Percentiles rank a stretch among this genome's conserved stretches.
Conservation (phyloP, 805 yeast species). For the Wickerhamiella spandovensis region DNA sequence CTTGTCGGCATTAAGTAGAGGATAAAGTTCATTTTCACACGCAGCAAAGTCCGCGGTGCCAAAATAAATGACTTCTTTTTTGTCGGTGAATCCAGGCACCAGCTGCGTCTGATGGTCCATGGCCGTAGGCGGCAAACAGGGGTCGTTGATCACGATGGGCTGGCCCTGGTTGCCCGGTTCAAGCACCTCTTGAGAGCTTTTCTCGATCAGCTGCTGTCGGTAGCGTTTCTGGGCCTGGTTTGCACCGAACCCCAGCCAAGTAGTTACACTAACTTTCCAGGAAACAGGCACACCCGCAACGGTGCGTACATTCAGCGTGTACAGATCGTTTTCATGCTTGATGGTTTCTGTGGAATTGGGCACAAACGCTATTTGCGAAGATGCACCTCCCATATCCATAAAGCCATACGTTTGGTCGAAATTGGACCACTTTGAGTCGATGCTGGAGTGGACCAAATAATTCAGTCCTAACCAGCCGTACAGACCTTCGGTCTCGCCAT, state of each 20-base stretch:
- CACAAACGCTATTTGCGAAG: constrained; percentile 89
- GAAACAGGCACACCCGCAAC: constrained; percentile 55
- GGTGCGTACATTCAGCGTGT: constrained; percentile 49
- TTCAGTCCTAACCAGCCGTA: constrained; percentile 94
- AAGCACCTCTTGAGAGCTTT: constrained; percentile 4
- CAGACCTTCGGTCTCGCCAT: constrained; percentile 88
- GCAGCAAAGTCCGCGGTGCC: constrained; percentile 73
- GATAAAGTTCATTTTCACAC: constrained; percentile 62
- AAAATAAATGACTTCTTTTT: constrained; percentile 27
- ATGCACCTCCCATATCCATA: constrained; percentile 99
- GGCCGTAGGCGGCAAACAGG: constrained; percentile 64
- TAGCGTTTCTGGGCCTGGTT: constrained; percentile 79
- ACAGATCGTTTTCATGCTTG: constrained; percentile 61
- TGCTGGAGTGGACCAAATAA: constrained; percentile 49
- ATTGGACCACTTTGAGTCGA: constrained; percentile 22
- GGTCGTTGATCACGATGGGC: constrained; percentile 39
- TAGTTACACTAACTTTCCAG: constrained; percentile 84
- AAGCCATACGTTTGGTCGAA: constrained; percentile 51
- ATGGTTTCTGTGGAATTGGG: constrained; percentile 51
- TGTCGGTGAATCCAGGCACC: constrained; percentile 4
- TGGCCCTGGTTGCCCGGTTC: constrained; percentile 5
- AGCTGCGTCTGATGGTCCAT: constrained; percentile 4
- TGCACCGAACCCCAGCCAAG: constrained; percentile 98
- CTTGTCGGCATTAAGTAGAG: constrained; percentile 58
- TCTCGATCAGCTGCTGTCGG: constrained; percentile 30